Percentiles rank a stretch among this genome's conserved stretches.
Conservation (phyloP, 768 basidiomycete genomes). For the Dendrothele bispora region DNA sequence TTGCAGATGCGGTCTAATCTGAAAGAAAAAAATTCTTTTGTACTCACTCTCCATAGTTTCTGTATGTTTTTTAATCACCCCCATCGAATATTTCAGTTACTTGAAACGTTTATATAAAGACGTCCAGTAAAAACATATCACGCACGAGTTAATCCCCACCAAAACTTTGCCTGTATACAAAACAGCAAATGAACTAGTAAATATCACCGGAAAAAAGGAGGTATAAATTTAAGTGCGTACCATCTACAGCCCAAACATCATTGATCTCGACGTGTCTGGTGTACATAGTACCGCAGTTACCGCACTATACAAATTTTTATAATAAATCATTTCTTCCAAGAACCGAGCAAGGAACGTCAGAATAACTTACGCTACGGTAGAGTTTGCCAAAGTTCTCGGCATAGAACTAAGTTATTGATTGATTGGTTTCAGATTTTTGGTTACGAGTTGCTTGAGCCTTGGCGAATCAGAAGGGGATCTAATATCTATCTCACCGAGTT, state of each 20-base stretch:
- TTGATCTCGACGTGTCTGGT: background rate
- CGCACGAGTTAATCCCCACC: conserved; percentile 1
- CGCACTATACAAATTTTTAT: background rate
- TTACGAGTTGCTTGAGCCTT: background rate
- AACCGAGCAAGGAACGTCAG: too few species aligned
- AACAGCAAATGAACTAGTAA: background rate
- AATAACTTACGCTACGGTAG: conserved; percentile 30
- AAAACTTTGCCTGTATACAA: background rate
- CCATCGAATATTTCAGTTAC: too few species aligned
- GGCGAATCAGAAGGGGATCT: background rate
- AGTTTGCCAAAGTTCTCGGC: conserved; percentile 40
- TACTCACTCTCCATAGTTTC: conserved; percentile 1
- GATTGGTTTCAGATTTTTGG: background rate
- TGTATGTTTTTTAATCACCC: background rate
- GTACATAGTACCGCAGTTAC: background rate
- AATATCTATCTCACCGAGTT: conserved; percentile 33
- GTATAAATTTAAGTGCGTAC: too few species aligned
- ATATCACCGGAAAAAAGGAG: background rate
- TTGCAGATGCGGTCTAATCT: too few species aligned
- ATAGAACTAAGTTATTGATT: conserved; percentile 29
- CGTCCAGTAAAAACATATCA: background rate
- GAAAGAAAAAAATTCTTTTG: too few species aligned
- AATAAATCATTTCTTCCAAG: background rate
- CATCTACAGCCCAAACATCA: conserved; percentile 4
- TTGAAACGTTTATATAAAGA: background rate